A percentile compares a stretch with the other conserved stretches of the same genome.
phyloP scores from a whole-genome alignment of 345 rosid species.

The Camelina hispida region DNA sequence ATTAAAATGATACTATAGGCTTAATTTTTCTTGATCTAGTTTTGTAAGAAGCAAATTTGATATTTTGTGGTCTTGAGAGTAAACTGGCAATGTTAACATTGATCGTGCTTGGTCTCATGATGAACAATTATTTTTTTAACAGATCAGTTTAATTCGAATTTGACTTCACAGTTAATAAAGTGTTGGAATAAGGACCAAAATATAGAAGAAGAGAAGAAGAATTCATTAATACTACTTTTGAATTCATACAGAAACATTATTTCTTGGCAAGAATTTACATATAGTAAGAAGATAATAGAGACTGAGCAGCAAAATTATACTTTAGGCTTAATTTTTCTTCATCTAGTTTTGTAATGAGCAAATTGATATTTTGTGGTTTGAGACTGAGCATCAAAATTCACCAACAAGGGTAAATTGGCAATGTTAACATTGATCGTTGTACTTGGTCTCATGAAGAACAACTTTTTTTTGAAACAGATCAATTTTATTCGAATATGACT shows the following conservation, averaged over 20 bases:
- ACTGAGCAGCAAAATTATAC: neutral
- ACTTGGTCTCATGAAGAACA: neutral
- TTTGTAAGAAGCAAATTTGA: neutral
- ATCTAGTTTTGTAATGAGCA: neutral
- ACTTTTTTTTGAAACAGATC: neutral
- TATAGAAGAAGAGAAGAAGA: neutral
- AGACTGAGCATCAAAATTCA: no score
- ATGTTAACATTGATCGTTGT: no score
- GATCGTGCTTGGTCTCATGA: neutral
- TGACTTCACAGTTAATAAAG: neutral
- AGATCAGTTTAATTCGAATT: neutral
- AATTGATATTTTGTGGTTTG: no score
- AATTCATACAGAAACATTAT: conserved; percentile 18
- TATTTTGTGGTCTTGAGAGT: no score
- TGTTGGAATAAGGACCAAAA: neutral
- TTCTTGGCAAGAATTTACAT: conserved; percentile 31
- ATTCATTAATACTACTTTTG: conserved; percentile 11
- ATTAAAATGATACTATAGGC: neutral
- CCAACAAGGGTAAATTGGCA: no score
- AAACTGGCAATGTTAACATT: neutral
- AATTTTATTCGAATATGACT: neutral
- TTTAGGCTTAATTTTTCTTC: neutral
- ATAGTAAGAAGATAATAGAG: conserved; percentile 6
- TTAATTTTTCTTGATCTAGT: neutral
- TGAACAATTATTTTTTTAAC: neutral